Conservation (phyloP, 495 filamentous ascomycete genomes). For the Aspergillus leporis region DNA sequence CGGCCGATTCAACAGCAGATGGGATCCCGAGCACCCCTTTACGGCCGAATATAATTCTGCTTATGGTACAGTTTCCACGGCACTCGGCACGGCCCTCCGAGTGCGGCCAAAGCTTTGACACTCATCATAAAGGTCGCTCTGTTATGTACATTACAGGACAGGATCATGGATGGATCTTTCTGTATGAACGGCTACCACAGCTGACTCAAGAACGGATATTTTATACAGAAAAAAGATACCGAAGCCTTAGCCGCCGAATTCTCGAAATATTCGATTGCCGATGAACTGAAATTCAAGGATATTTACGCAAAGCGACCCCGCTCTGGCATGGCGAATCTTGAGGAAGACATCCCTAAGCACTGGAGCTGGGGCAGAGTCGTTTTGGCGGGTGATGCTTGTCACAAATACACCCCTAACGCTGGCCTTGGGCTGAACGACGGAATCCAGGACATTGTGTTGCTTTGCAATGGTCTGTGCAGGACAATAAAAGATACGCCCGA, state of each 20-base stretch:
- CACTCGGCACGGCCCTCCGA: constrained; percentile 25
- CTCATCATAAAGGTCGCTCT: constrained; percentile 18
- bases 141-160: constrained; percentile 24
- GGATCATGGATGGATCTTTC: constrained; percentile 33
- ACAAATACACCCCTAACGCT: constrained; percentile 27
- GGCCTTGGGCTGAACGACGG: constrained; percentile 37
- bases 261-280: constrained; percentile 23
- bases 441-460: constrained; percentile 35
- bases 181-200: constrained; percentile 31
- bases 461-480: constrained; percentile 26
- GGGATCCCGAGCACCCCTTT: constrained; percentile 25
- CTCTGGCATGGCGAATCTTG: constrained; percentile 23
- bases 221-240: constrained; percentile 33
- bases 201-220: constrained; percentile 24
- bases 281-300: constrained; percentile 30
- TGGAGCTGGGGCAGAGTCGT: constrained; percentile 27
- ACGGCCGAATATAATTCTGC: constrained; percentile 20
- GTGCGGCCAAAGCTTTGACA: constrained; percentile 17
- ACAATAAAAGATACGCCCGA: no score
- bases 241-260: constrained; percentile 28
- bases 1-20: constrained; percentile 16
- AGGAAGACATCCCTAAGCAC: constrained; percentile 27
- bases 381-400: constrained; percentile 28
- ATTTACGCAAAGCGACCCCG: constrained; percentile 20
- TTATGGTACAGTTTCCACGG: constrained; percentile 28